Evolutionary conservation across 805 yeast species (phyloP), one percentile per base, ranked within the genome.

Genomic region (Wickerhamomyces ciferrii): DNA sequence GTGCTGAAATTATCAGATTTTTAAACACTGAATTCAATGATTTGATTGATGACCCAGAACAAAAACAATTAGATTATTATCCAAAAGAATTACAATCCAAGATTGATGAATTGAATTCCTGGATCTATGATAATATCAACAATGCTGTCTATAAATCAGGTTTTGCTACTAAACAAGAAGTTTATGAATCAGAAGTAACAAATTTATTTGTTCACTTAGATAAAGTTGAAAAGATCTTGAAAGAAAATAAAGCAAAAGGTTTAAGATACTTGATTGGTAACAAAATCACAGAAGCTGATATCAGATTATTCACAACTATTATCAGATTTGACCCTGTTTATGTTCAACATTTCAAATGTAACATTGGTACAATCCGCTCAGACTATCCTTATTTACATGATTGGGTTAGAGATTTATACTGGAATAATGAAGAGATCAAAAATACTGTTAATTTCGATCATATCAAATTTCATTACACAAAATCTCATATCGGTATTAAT

Each of bases 101-200:
- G 51, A 87, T 91, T 57, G 96, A 91, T 59, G 88, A 78, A 46
- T 60, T 89, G 53, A 90, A 94, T 60, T 75, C 71, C 17, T 84
- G 95, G 91, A 78, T 87, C 36, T 91, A 91, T 65, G 87, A 85
- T 59, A 78, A 76, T 57, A 85, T 92, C 65, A 90, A 91, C 74
- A 88, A 87, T 60, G 97, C 96, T 36, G 97, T 91, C 37, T 92
- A 92, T 74, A 92, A 89, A 68, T 54, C 94, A 2, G 98, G 98
- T 0, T 92, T 91, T 66, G 88, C 97, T 5, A 81, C 89, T 11
- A 75, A 75, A 47, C 96, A 88, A 65, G 89, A 84, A 51, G 87
- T 83, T 13, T 91, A 91, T 60, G 92, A 87, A 53, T 69, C 69
- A 44, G 84, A 84, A 55, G 87, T 84, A 3, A 63, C 56, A 31